Base-by-base conservation (phyloP, 2,329 filamentous ascomycete genomes). In the Monosporascus sp. region DNA sequence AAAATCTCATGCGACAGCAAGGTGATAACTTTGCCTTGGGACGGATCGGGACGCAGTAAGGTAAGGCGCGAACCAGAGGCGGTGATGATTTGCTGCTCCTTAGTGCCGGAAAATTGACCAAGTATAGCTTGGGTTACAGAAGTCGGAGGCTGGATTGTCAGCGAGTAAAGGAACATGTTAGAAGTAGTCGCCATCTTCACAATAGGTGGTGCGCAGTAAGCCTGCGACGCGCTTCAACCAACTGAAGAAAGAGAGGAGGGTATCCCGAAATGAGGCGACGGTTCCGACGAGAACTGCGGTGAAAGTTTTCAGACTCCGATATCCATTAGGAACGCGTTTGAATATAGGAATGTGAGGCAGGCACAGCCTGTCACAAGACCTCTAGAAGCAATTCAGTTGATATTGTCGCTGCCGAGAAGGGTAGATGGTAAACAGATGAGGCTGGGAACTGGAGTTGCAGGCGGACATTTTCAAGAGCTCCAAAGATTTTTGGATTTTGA, bases 111-210 rank as follows among this genome's bases (percentile, higher is more conserved):
- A 73, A 97, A 97, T 75, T 97, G 93, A 63, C 94, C 95, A 55
- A 96, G 81, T 60, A 97, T 88, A 59, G 94, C 92, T 74, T 96
- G 88, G 49, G 88, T 91, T 66, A 96, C 85, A 55, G 90, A 88
- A 61, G 91, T 92, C 37, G 94, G 90, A 63, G 90, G 88, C 74
- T 97, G 91, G 67, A 99, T 87, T 63, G 94, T 97, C 76, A 99
- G 81, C 66, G 90, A 94, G 77, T 99, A 99, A 76, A 99, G 86
- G 72, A 97, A 97, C 90, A 97, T 96, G 71, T 93, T 93, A 61
- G 92, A 97, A 57, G 93, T 97, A 70, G 92, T 96, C 77, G 94
- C 93, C 94, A 97, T 97, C 69, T 68, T 80, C 43, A 47, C 51
- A 55, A 49, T 31, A 52, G 45, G 43, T 46, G 22, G 43, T 63